Base-by-base conservation (phyloP, 2,329 filamentous ascomycete species). In the Diaporthe citri region DNA sequence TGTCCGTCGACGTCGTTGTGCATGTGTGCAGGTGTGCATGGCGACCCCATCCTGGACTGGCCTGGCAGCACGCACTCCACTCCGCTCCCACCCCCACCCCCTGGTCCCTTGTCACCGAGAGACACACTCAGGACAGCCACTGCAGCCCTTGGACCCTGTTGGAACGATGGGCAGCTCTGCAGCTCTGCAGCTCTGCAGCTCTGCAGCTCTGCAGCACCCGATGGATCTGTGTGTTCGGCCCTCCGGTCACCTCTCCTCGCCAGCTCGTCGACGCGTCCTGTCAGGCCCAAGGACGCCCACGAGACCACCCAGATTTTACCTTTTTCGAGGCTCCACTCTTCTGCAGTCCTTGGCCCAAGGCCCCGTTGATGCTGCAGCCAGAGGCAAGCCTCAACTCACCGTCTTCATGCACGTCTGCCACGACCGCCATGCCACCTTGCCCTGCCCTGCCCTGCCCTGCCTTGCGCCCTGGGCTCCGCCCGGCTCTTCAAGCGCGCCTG, bases 341-440 rank as follows among this genome's bases (percentile, higher is more conserved):
- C n/a, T 76, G 75, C 75, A 76, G 73, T 56, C 15, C 66, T 66
- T 76, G 74, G 56, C 59, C 64, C 64, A 55, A 59, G 71, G 71
- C 57, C 60, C 46, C 71, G 46, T 72, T 10, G 57, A 52, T 52
- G 48, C 71, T 59, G 43, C 57, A 55, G 57, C 57, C 43, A 46
- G 34, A 72, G 55, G 69, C 74, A 69, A 75, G 73, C 75, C 73
- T 76, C 75, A 75, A 59, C 75, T 75, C 75, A 76, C 75, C 75
- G 75, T 71, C 73, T 72, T 72, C 64, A 70, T 76, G 73, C 70
- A 66, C 48, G 73, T 72, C 56, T 72, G 73, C 75, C 73, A 76
- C 62, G 62, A 72, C 73, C 69, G 73, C 73, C 75, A 43, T 62
- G 73, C 69, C 72, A 57, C 72, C 73, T 64, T 72, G 59, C 43